These are phyloP conservation scores for Teratosphaeria epicoccoides DNA, from an alignment of 2,329 filamentous ascomycete species.

Conservation along the genomic window DNA sequence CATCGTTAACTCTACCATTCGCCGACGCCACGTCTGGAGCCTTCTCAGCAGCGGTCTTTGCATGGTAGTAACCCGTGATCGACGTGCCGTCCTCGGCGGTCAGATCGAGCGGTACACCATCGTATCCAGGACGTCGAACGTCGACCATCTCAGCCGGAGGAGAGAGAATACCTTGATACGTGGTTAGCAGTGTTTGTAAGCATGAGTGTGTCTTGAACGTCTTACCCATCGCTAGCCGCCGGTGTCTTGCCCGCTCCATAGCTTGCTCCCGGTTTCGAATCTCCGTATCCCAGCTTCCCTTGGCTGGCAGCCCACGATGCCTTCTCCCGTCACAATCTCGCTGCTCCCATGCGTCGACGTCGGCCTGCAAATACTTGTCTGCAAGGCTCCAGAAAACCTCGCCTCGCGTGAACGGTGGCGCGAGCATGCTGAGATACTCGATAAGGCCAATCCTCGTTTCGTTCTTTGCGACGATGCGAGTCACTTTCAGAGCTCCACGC, in stretches of 20 bases:
- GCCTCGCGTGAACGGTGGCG: neutral
- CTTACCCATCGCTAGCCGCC: neutral
- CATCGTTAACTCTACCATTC: neutral
- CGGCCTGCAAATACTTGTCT: neutral
- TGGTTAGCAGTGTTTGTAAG: neutral
- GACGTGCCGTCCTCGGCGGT: neutral
- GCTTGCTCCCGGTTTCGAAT: neutral
- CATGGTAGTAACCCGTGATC: neutral
- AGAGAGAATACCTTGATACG: neutral
- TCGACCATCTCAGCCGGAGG: neutral
- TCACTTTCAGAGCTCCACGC: neutral
- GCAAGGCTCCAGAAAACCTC: neutral
- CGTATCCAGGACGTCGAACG: neutral
- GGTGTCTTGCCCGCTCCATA: neutral
- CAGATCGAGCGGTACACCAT: neutral
- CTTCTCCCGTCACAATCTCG: neutral
- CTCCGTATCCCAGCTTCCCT: neutral
- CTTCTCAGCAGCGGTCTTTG: neutral
- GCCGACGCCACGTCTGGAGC: neutral
- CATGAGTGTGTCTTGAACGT: neutral
- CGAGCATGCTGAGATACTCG: neutral
- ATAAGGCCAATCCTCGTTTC: neutral
- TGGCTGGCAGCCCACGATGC: neutral
- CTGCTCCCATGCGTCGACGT: neutral
- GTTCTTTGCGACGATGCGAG: neutral